Base-by-base conservation (phyloP, 352 stramenopile genomes). In the Pythium sukuiense region DNA sequence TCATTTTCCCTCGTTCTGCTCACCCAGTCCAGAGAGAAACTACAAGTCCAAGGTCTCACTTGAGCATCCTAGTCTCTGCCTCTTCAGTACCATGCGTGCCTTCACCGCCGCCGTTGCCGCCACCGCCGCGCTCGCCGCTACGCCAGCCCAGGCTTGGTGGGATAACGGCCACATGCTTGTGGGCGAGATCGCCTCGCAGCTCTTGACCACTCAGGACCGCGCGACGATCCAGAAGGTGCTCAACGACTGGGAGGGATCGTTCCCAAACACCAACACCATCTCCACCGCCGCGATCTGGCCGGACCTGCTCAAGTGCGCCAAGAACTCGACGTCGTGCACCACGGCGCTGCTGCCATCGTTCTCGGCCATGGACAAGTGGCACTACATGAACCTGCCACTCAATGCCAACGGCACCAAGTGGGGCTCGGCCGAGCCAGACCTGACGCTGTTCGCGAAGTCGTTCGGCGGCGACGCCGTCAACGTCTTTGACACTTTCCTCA, bases 321-420 rank as follows among this genome's bases (percentile, higher is more conserved):
- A 33, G 11, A 32, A 60, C 6, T 53, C 56, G 43, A 13, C 41
- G 8, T 67, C 53, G 18, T 73, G 67, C 62, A 46, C 50, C 33
- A 63, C 37, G 45, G 18, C 65, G 20, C 32, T 35, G 16, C 58
- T 62, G 11, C 80, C 83, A 35, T 89, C 83, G 12, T 67, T 84
- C 58, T 65, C 75, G 29, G 62, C 63, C 39, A 85, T 85, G 72
- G 79, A 81, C 61, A 72, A 79, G 60, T 91, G 83, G 83, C 83
- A 91, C 71, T 91, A 89, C 73, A 74, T 88, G 52, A 74, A 91
- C 63, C 50, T 91, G 41, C 83, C 83, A 12, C 60, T 82, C 45
- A 79, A 87, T 70, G 79, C 85, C 30, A 83, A 86, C 41, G 79
- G 83, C 35, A 58, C 67, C 11, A 67, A 71, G 35, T 83, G 72